phyloP scores from a whole-genome alignment of 2,329 filamentous ascomycete species.

The Hypoxylon rubiginosum region DNA sequence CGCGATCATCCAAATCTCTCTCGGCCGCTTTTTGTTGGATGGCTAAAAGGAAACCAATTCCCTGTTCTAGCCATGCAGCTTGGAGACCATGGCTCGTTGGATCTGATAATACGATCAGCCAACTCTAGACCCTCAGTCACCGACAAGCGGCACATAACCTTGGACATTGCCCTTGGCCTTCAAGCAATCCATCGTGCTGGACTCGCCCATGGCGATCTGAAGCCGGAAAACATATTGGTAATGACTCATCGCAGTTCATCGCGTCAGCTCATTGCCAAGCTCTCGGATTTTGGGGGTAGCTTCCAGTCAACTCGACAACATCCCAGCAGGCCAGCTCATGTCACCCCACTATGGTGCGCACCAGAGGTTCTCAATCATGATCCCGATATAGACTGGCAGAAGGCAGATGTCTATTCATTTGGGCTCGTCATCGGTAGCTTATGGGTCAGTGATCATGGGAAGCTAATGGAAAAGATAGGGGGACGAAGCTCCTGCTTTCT shows the following conservation, averaged over 20 bases:
- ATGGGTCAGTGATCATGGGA: constrained; percentile 5
- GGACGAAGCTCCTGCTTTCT: background rate
- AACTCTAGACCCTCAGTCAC: background rate
- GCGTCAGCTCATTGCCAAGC: constrained; percentile 21
- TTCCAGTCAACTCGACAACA: background rate
- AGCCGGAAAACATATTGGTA: constrained; percentile 26
- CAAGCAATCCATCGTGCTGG: constrained; percentile 24
- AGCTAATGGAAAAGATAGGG: constrained; percentile 1
- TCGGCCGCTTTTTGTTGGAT: constrained; percentile 23
- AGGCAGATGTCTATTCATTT: constrained; percentile 29
- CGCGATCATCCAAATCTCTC: constrained; percentile 22
- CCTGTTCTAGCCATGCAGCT: constrained; percentile 22
- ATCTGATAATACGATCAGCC: constrained; percentile 17
- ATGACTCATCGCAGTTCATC: constrained; percentile 13
- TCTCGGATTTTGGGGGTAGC: constrained; percentile 29
- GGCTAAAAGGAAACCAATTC: constrained; percentile 18
- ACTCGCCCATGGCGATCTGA: constrained; percentile 25
- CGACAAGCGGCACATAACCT: constrained; percentile 15
- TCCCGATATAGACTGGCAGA: constrained; percentile 29
- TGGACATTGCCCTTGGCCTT: constrained; percentile 31
- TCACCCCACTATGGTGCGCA: constrained; percentile 24
- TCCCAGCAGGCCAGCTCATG: constrained; percentile 15
- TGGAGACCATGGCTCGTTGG: constrained; percentile 19
- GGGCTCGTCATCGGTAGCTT: constrained; percentile 28
- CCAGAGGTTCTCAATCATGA: constrained; percentile 31